Conservation (phyloP, 192 early-diverging fungal genomes). For the Coemansia guatemalensis region DNA sequence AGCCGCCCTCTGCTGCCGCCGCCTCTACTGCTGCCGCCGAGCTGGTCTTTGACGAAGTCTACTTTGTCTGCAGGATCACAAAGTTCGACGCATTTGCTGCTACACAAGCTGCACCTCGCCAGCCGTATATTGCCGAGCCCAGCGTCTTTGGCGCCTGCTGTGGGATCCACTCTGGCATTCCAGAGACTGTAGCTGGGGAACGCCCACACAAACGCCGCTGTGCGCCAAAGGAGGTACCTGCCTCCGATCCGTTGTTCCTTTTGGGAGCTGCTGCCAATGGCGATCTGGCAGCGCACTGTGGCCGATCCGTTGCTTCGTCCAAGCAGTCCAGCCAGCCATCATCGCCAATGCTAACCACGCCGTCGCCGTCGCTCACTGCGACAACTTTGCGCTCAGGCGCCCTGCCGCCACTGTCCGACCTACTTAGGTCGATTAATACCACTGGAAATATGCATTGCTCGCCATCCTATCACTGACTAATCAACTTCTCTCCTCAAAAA, state of each 20-base stretch:
- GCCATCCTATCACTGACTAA: too few relatives aligned
- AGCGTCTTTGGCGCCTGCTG: neutral
- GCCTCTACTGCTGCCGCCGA: neutral
- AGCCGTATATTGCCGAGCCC: constrained; percentile 7
- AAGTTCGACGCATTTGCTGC: constrained; percentile 33
- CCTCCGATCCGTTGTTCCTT: constrained; percentile 27
- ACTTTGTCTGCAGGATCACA: constrained; percentile 42
- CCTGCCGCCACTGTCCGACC: constrained; percentile 36
- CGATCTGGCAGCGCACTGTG: neutral
- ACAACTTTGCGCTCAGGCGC: constrained; percentile 10
- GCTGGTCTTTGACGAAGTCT: constrained; percentile 23
- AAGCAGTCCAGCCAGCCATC: constrained; percentile 13
- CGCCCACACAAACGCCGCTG: constrained; percentile 21
- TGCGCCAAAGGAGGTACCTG: neutral
- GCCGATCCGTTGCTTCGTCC: constrained; percentile 5
- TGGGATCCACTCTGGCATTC: neutral
- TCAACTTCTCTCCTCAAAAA: too few relatives aligned
- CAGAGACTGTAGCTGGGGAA: neutral
- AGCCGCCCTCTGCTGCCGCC: constrained; percentile 4
- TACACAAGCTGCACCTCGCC: constrained; percentile 1
- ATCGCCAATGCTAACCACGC: constrained; percentile 24
- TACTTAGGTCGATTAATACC: constrained; percentile 29
- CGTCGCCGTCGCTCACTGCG: constrained; percentile 19
- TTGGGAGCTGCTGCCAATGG: constrained; percentile 35
- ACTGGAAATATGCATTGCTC: constrained; percentile 2